A percentile compares a stretch with the other conserved stretches of the same genome.
Conservation (phyloP, 257 asterid genomes). For the Solanum etuberosum region DNA sequence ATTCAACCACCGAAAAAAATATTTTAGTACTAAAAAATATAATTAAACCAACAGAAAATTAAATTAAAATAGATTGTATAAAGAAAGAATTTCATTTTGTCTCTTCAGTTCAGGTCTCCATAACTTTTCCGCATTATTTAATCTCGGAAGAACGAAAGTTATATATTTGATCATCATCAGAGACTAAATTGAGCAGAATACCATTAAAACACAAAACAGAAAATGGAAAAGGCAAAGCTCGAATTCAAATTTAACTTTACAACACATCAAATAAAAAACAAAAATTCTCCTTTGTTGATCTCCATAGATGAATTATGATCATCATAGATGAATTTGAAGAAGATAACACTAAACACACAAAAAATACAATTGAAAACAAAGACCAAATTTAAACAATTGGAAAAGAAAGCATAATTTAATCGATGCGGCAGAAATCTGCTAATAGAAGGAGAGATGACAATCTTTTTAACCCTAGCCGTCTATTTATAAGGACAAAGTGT, state of each 20-base stretch:
- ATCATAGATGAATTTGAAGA: not conserved
- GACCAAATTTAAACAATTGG: no score
- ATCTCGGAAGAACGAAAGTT: constrained; percentile 64
- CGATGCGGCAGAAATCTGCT: not conserved
- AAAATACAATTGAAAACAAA: not conserved
- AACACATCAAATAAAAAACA: not conserved
- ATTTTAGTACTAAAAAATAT: not conserved
- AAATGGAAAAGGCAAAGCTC: no score
- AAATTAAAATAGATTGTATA: not conserved
- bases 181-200: not conserved
- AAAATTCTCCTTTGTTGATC: not conserved
- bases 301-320: not conserved
- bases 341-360: not conserved
- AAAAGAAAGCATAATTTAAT: no score
- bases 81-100: not conserved
- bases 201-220: not conserved
- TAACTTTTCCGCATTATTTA: constrained; percentile 31
- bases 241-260: not conserved
- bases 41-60: not conserved
- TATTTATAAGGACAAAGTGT: not conserved
- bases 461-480: not conserved
- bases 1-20: not conserved
- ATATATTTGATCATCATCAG: constrained; percentile 27
- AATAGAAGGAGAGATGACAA: not conserved
- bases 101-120: constrained; percentile 68